Evolutionary conservation across 345 rosid genomes (phyloP), one percentile per base, ranked within the genome.

Genomic region (Lepidium aucheri): DNA sequence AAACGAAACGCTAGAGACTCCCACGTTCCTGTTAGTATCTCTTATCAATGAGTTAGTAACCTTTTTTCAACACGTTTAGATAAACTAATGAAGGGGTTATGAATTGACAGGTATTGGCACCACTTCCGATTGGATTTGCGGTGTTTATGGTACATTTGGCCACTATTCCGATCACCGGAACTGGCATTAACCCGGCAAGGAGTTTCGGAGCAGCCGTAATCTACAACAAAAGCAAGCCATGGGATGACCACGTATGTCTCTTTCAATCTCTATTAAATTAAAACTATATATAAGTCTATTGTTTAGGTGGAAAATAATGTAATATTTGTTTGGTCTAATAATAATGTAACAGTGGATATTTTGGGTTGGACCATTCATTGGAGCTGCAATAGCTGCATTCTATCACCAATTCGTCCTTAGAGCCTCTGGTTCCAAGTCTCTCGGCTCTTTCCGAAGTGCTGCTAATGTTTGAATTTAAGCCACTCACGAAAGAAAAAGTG

Each of bases 201-300:
- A 91, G 98, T 63, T 85, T 91, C 4, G 98, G 98, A 51, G 96
- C 98, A 7, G 98, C 98, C 7, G 96, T 91, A 28, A 86, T 91
- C 65, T 85, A 53, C 72, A 84, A 85, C 82, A 5, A 78, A 26
- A 79, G 79, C 6, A 88, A 91, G 71, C 86, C 94, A 17, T 91
- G 98, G 98, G 90, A 91, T 77, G 96, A 88, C 74, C 98, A 91
- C 69, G 97, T 90, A 78, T 55, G 22, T 56, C 15, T 45, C 28
- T 59, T 3, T 41, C 7, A 4, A 8, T 38, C 8, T 55, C 18
- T 39, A 54, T 18, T 8, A 12, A n/a, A 2, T 5, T 28, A 0
- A 28, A 28, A 4, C 26, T 24, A 24, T 28, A 28, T 28, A 26
- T 4, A 26, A 26, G 30, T 8, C n/a, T n/a, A n/a, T n/a, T n/a